Percentiles rank a stretch among this genome's conserved stretches.
These are phyloP conservation scores for Cytospora piceicola DNA, from an alignment of 2,329 filamentous ascomycete species.

Conservation along the genomic window DNA sequence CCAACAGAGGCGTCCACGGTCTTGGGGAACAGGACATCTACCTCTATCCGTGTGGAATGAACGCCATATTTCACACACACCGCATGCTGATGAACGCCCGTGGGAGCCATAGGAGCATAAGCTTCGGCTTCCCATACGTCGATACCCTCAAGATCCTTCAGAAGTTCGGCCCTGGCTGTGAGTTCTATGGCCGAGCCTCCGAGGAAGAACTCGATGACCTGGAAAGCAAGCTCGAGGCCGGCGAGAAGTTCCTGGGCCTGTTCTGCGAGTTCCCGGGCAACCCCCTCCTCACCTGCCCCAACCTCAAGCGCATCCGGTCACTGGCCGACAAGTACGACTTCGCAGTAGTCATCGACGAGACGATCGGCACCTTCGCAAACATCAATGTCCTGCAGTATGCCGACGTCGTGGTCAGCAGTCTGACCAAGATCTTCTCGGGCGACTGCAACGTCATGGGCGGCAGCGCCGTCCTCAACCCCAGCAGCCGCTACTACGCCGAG, in stretches of 20 bases:
- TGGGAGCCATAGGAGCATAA: constrained; percentile 74
- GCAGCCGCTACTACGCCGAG: constrained; percentile 68
- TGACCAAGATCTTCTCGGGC: constrained; percentile 97
- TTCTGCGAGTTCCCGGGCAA: constrained; percentile 98
- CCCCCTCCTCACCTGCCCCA: constrained; percentile 81
- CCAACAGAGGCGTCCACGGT: constrained; percentile 60
- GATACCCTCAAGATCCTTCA: constrained; percentile 94
- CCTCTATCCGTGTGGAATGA: constrained; percentile 90
- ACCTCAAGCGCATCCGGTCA: constrained; percentile 77
- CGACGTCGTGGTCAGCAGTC: constrained; percentile 89
- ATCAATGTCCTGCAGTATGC: constrained; percentile 88
- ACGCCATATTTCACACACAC: constrained; percentile 89
- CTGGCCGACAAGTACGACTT: constrained; percentile 87
- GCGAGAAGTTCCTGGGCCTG: constrained; percentile 78
- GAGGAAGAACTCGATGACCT: constrained; percentile 81
- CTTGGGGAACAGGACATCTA: constrained; percentile 88
- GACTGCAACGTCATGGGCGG: constrained; percentile 99
- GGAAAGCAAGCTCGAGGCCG: constrained; percentile 68
- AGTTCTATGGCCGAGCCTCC: constrained; percentile 85
- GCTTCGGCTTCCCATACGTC: constrained; percentile 96
- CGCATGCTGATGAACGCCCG: constrained; percentile 69
- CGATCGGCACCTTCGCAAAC: constrained; percentile 95
- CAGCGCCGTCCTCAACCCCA: constrained; percentile 66
- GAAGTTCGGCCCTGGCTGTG: constrained; percentile 88
- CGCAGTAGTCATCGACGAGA: constrained; percentile 91